phyloP scores from a whole-genome alignment of 1,284 basidiomycete genomes.

The Porodaedalea pini region DNA sequence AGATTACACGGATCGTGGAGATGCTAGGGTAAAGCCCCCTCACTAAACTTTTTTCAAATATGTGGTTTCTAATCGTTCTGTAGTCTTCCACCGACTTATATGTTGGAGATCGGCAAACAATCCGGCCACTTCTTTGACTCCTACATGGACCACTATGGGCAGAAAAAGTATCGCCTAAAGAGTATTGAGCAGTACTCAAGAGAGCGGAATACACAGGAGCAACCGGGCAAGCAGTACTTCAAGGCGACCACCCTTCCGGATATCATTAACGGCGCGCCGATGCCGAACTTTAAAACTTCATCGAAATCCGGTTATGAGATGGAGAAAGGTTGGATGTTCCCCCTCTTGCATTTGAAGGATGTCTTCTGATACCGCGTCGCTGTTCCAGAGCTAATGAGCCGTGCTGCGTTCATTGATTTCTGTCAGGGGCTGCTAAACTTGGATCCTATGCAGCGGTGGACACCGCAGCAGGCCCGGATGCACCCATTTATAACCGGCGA shows the following conservation, averaged over 20 bases:
- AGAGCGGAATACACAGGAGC: constrained; percentile 93
- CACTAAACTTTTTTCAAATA: constrained; percentile 17
- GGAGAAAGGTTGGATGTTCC: constrained; percentile 75
- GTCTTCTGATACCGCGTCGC: constrained; percentile 12
- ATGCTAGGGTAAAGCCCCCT: constrained; percentile 84
- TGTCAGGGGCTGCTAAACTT: constrained; percentile 91
- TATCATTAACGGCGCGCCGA: constrained; percentile 93
- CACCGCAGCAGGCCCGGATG: constrained; percentile 91
- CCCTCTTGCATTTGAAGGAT: constrained; percentile 14
- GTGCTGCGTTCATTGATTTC: constrained; percentile 96
- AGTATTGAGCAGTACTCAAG: constrained; percentile 91
- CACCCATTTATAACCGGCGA: constrained; percentile 99
- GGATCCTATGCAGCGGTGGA: constrained; percentile 95
- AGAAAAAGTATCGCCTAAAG: constrained; percentile 90
- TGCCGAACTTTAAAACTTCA: constrained; percentile 71
- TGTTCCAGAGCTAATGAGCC: constrained; percentile 81
- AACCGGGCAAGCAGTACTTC: constrained; percentile 98
- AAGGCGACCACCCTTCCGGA: constrained; percentile 92
- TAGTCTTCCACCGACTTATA: constrained; percentile 85
- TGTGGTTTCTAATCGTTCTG: constrained; percentile 3
- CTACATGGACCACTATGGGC: constrained; percentile 76
- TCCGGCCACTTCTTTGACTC: constrained; percentile 91
- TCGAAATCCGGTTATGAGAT: constrained; percentile 75
- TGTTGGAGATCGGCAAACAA: constrained; percentile 97
- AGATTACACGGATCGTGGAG: constrained; percentile 93